Evolutionary conservation across 129 eudicot species (phyloP), one percentile per base, ranked within the genome.

Genomic region (Ambrosia artemisiifolia): DNA sequence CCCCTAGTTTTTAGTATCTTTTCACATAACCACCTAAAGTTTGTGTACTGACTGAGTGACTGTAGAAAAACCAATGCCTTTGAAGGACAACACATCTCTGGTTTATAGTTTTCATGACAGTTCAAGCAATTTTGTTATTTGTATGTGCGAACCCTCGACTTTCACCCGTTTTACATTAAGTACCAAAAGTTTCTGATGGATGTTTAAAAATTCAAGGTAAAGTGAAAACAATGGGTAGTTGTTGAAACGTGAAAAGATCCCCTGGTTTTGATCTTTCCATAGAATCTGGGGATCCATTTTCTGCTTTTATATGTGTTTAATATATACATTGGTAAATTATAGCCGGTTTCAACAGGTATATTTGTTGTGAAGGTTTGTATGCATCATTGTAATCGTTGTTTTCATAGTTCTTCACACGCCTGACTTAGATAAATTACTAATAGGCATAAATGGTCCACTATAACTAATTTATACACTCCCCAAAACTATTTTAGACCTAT

Each of bases 1-100:
- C 83, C 83, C 83, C 81, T 72, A 43, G 85, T 40, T 72, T 82
- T 59, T 71, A 51, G 18, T 18, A 13, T 0, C 65, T 48, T 49
- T 47, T 32, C 34, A 18, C 24, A 35, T 44, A 71, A 43, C 46
- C 60, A 59, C 54, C 54, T 63, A 11, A 49, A 59, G 34, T 56
- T 12, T 67, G 38, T 43, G 47, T 11, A 70, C 35, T 62, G 49
- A 28, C 11, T 14, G 28, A 59, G 24, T 0, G 14, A 71, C 59
- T 34, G 3, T 49, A 13, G 40, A 24, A 55, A 78, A 78, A 71
- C 82, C 14, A 13, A 65, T 53, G 61, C 72, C 56, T 34, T 10
- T 17, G 14, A 63, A 40, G 40, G 66, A 62, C 50, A 70, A 30
- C 47, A 11, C 7, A 8, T 66, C 18, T 11, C 35, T 32, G 54